These are phyloP conservation scores for Diaporthe citriasiana DNA, from an alignment of 2,329 filamentous ascomycete species.

Conservation along the genomic window DNA sequence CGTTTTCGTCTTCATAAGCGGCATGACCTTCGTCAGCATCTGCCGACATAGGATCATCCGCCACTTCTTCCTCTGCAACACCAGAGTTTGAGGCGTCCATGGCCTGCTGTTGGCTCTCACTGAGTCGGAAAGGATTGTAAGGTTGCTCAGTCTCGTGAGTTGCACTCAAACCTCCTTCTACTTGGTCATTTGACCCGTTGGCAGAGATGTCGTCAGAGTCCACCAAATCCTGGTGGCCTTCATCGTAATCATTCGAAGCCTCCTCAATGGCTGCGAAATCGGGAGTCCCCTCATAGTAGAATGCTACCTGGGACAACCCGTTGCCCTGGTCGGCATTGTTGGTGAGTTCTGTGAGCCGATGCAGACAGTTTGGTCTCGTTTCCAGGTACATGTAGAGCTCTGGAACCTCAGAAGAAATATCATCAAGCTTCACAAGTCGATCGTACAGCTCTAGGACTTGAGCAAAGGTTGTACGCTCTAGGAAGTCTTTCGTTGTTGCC, in stretches of 20 bases:
- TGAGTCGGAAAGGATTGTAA: conserved; percentile 30
- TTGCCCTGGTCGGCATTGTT: conserved; percentile 36
- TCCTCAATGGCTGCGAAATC: conserved; percentile 36
- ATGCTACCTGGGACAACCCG: conserved; percentile 38
- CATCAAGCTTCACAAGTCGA: conserved; percentile 37
- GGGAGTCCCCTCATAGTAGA: conserved; percentile 39
- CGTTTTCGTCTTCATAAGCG: neutral
- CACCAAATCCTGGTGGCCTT: neutral
- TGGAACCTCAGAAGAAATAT: conserved; percentile 33
- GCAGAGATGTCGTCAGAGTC: conserved; percentile 29
- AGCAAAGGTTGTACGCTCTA: conserved; percentile 39
- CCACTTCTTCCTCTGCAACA: neutral
- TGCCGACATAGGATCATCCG: neutral
- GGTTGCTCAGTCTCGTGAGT: conserved; percentile 24
- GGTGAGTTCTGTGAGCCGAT: conserved; percentile 38
- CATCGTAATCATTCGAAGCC: conserved; percentile 38
- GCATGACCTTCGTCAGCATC: neutral
- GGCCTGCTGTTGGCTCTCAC: conserved; percentile 31
- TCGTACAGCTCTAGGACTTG: conserved; percentile 40
- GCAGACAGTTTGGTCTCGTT: conserved; percentile 35
- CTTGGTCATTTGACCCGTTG: conserved; percentile 10
- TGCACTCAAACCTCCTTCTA: neutral
- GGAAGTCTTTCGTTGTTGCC: conserved; percentile 39
- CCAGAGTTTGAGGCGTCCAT: neutral
- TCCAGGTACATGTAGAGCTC: conserved; percentile 41